Percentiles rank a stretch among this genome's conserved stretches.
Evolutionary conservation across 768 basidiomycete species (phyloP).

Genomic region (Auricularia auricula-judae): DNA sequence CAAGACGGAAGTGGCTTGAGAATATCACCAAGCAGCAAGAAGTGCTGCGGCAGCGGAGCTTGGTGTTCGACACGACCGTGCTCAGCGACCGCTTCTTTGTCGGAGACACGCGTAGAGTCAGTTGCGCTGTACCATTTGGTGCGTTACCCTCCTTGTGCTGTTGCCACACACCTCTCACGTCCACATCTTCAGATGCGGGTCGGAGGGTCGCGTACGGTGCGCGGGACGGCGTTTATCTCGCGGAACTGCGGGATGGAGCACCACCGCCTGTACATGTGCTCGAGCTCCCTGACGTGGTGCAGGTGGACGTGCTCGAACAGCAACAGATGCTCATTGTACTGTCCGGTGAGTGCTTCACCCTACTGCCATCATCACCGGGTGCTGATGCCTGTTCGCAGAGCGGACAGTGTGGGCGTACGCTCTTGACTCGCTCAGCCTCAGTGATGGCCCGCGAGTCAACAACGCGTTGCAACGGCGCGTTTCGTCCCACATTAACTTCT

Average conservation of each 20-base stretch:
- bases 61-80: constrained; percentile 74
- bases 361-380: neutral
- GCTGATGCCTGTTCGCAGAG: constrained; percentile 35
- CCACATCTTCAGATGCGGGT: constrained; percentile 48
- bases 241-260: constrained; percentile 67
- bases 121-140: constrained; percentile 86
- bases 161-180: too few species aligned
- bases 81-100: constrained; percentile 85
- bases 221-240: constrained; percentile 92
- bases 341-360: constrained; percentile 49
- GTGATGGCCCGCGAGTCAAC: constrained; percentile 51
- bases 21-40: constrained; percentile 84
- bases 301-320: constrained; percentile 94
- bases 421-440: constrained; percentile 79
- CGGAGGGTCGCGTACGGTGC: constrained; percentile 91
- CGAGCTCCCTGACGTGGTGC: constrained; percentile 77
- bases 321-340: constrained; percentile 94
- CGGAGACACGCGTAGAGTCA: constrained; percentile 54
- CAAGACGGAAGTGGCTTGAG: constrained; percentile 92
- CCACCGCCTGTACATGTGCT: constrained; percentile 74
- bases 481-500: constrained; percentile 92
- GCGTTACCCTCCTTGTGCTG: constrained; percentile 25
- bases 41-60: constrained; percentile 67
- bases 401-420: constrained; percentile 95
- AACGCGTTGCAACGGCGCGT: constrained; percentile 85